Percentiles rank a stretch among this genome's conserved stretches.
phyloP scores from a whole-genome alignment of 768 basidiomycete species.

The Pleurotus giganteus region DNA sequence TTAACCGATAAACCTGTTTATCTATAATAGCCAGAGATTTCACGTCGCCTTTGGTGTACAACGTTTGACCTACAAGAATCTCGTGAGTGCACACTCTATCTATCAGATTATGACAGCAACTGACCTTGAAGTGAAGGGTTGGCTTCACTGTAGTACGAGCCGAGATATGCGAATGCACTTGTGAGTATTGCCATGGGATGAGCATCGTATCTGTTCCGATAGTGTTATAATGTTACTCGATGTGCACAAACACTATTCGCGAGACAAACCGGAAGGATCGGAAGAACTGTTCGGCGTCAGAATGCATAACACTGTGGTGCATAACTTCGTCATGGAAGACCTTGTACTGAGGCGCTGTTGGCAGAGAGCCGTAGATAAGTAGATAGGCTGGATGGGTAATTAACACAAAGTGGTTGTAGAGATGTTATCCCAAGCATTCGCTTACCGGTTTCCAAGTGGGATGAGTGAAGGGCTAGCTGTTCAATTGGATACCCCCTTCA shows the following conservation, averaged over 20 bases:
- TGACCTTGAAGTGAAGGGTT: constrained; percentile 87
- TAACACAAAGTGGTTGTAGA: background rate
- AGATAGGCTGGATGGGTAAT: constrained; percentile 56
- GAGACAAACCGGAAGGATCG: constrained; percentile 55
- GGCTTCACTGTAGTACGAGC: constrained; percentile 84
- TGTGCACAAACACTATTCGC: background rate
- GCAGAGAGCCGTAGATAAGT: constrained; percentile 84
- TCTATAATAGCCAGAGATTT: constrained; percentile 79
- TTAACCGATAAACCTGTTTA: constrained; percentile 86
- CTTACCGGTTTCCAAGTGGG: constrained; percentile 69
- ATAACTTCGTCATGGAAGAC: constrained; percentile 75
- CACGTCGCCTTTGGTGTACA: constrained; percentile 68
- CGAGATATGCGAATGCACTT: constrained; percentile 84
- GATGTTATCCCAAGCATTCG: background rate
- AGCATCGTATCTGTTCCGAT: constrained; percentile 69
- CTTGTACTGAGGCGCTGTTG: constrained; percentile 54
- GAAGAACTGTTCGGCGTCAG: constrained; percentile 69
- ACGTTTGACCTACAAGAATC: constrained; percentile 57
- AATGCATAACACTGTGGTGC: constrained; percentile 69
- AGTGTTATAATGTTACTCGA: background rate
- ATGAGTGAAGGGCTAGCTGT: constrained; percentile 77
- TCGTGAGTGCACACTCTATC: background rate
- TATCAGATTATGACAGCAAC: constrained; percentile 11
- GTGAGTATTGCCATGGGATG: constrained; percentile 92
- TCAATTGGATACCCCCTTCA: constrained; percentile 89